phyloP scores from a whole-genome alignment of 164 flowering plant species.

The Aristolochia fimbriata region DNA sequence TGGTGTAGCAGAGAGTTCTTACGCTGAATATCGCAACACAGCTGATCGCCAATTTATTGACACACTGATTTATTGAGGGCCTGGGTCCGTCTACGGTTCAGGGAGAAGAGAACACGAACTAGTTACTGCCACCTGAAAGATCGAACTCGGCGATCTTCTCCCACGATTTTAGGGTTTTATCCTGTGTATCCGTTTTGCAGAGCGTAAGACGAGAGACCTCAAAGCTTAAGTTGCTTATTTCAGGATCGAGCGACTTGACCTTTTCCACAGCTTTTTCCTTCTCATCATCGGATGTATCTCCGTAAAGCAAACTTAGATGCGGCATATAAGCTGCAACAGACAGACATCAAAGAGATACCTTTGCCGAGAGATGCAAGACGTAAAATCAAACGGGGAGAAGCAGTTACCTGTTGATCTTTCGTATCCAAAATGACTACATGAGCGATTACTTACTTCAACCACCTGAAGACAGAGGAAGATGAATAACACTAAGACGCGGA shows the following conservation, averaged over 20 bases:
- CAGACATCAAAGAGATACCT: not conserved
- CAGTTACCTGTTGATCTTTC: slow-evolving; percentile 44
- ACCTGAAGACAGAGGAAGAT: slow-evolving; percentile 32
- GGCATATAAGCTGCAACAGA: slow-evolving; percentile 83
- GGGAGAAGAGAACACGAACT: too few relatives aligned
- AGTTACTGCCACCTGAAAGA: slow-evolving; percentile 11
- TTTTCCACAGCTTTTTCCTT: slow-evolving; percentile 73
- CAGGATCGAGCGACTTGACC: slow-evolving; percentile 46
- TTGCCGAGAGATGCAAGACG: not conserved
- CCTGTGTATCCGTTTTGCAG: slow-evolving; percentile 72
- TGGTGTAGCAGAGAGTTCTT: too few relatives aligned
- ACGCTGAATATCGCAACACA: too few relatives aligned
- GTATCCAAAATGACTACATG: slow-evolving; percentile 54
- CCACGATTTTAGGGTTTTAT: slow-evolving; percentile 79
- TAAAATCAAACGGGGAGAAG: not conserved
- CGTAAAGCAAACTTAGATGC: slow-evolving; percentile 84
- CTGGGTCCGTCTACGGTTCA: too few relatives aligned
- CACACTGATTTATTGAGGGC: too few relatives aligned
- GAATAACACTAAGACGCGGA: too few relatives aligned
- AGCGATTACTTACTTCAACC: slow-evolving; percentile 50
- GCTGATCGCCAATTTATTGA: too few relatives aligned
- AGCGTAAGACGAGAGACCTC: slow-evolving; percentile 50
- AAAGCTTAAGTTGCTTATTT: slow-evolving; percentile 44
- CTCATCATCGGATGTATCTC: slow-evolving; percentile 73
- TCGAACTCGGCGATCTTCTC: slow-evolving; percentile 54